Conservation (phyloP, 2,329 filamentous ascomycete genomes). For the Ceratocystis cacaofunesta region DNA sequence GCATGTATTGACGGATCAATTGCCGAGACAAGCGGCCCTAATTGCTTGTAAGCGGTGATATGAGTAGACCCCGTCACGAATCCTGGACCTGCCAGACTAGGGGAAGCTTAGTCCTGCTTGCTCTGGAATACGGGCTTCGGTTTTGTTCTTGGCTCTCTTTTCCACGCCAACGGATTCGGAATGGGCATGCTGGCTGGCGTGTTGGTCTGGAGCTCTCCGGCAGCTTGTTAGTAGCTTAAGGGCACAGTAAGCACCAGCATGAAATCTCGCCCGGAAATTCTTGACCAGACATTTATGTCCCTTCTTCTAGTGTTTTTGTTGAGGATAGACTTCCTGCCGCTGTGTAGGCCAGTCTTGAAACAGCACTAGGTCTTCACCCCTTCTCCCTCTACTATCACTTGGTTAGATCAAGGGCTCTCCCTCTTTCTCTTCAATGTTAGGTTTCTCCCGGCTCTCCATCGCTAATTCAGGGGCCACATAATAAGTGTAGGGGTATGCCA, state of each 20-base stretch:
- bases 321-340: too few relatives aligned
- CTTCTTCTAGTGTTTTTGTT: too few relatives aligned
- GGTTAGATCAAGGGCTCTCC: background rate
- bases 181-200: background rate
- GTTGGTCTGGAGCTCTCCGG: too few relatives aligned
- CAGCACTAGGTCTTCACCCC: background rate
- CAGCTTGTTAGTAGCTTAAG: too few relatives aligned
- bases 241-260: background rate
- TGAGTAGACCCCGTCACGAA: background rate
- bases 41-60: background rate
- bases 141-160: background rate
- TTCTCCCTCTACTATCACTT: background rate
- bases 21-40: constrained; percentile 1
- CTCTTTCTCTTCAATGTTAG: background rate
- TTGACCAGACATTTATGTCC: too few relatives aligned
- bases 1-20: background rate
- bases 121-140: background rate
- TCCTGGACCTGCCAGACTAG: background rate
- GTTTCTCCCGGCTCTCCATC: constrained; percentile 10
- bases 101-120: background rate
- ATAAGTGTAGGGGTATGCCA: background rate
- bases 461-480: constrained; percentile 9
- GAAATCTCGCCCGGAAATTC: background rate
- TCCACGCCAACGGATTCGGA: background rate
- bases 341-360: too few relatives aligned